Conservation (phyloP, 2,329 filamentous ascomycete genomes). For the Blastomyces parvus region DNA sequence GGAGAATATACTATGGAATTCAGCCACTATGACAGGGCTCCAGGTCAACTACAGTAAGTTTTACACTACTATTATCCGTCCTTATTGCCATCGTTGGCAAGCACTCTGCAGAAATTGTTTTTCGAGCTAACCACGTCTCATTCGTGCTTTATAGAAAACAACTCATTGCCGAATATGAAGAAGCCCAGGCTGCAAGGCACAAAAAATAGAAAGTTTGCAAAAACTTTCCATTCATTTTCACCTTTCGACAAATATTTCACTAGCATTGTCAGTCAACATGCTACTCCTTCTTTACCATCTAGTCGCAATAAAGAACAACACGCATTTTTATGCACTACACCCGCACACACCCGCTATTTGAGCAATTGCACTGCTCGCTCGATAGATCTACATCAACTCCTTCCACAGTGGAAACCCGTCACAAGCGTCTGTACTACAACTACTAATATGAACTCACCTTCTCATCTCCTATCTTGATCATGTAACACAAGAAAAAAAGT, state of each 20-base stretch:
- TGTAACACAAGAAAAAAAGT: slow-evolving; percentile 9
- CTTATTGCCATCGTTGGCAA: background rate
- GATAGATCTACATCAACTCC: background rate
- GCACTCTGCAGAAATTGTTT: background rate
- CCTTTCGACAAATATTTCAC: background rate
- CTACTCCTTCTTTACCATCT: background rate
- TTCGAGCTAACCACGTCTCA: slow-evolving; percentile 5
- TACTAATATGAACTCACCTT: slow-evolving; percentile 16
- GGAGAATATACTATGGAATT: slow-evolving; percentile 99
- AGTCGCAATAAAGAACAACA: background rate
- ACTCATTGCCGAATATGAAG: slow-evolving; percentile 57
- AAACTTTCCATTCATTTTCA: too few species aligned
- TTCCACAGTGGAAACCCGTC: background rate
- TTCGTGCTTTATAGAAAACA: slow-evolving; percentile 43
- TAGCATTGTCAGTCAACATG: background rate
- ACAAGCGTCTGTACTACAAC: background rate
- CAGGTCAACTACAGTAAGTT: slow-evolving; percentile 77
- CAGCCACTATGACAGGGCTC: slow-evolving; percentile 82
- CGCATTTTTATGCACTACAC: background rate
- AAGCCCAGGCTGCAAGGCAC: slow-evolving; percentile 55
- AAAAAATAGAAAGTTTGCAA: slow-evolving; percentile 42
- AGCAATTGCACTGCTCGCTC: background rate
- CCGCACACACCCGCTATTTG: background rate
- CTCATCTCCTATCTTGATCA: slow-evolving; percentile 17
- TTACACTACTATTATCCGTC: background rate